Evolutionary conservation across 768 basidiomycete genomes (phyloP), one percentile per base, ranked within the genome.

Genomic region (Tricholoma bakamatsutake): DNA sequence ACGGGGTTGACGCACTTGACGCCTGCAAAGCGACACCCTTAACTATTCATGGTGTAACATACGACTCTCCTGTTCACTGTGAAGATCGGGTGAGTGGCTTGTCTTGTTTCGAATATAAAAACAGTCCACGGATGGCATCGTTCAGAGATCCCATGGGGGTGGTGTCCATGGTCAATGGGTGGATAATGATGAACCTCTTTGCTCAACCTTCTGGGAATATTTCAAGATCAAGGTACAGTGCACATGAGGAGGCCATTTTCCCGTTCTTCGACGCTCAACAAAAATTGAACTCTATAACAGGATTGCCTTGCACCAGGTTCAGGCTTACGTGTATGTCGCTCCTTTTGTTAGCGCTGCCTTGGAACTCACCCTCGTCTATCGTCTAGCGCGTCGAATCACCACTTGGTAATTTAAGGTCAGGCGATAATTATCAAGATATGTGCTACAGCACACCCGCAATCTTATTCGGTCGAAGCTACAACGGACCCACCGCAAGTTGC

Each of bases 11-110:
- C 40, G 45, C 34, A n/a, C 50, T 64, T 43, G 59, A 59, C 3
- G 61, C 63, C 13, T 64, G 63, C 57, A 62, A 45, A 53, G 45
- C 49, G 1, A 64, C 59, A 5, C 50, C 59, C 1, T 48, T 62
- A 0, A 61, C 58, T 37, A 54, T 64, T 17, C 60, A 61, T 31
- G 59, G 52, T 11, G 47, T 59, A 15, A 55, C 57, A 5, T 64
- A 59, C 27, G 35, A 58, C 24, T 40, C 39, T 1, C 63, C 63
- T 4, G n/a, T 50, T 47, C 42, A 24, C n/a, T 64, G 63, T 34
- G 59, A 61, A 31, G 54, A 61, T 27, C 56, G 11, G 9, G 59
- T 60, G 34, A 4, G 59, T 39, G 15, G 28, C 12, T 12, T 9
- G 10, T 31, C 30, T 47, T 6, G 21, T 30, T 46, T 43, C 9